These are phyloP conservation scores for Moelleriella libera DNA, from an alignment of 2,329 filamentous ascomycete species.

Conservation along the genomic window DNA sequence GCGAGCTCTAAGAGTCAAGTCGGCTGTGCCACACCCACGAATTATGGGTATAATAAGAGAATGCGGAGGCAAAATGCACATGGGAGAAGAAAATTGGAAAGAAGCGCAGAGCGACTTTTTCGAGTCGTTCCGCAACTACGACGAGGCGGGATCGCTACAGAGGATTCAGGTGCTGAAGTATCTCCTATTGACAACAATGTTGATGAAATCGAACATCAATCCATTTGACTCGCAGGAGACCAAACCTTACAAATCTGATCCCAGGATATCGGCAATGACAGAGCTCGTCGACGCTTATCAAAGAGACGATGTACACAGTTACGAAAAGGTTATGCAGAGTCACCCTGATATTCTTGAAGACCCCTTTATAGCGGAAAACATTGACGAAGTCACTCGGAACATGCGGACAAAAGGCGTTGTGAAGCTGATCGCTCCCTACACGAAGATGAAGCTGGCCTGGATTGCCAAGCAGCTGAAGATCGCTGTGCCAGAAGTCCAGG, in stretches of 20 bases:
- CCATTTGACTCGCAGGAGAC: conserved; percentile 98
- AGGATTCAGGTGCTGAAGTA: conserved; percentile 97
- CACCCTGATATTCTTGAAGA: conserved; percentile 85
- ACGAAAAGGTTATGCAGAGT: conserved; percentile 74
- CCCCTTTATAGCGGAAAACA: conserved; percentile 95
- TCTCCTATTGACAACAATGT: conserved; percentile 88
- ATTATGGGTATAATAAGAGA: conserved; percentile 99
- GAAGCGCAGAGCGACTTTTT: conserved; percentile 96
- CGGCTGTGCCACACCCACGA: conserved; percentile 95
- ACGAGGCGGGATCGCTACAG: conserved; percentile 91
- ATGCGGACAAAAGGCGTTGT: conserved; percentile 94
- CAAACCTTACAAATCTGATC: conserved; percentile 93
- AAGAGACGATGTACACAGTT: conserved; percentile 81
- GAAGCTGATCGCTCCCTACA: conserved; percentile 90
- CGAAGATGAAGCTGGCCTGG: conserved; percentile 75
- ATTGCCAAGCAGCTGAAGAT: conserved; percentile 84
- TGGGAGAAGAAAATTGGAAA: conserved; percentile 99
- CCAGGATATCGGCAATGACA: conserved; percentile 92
- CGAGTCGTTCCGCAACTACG: conserved; percentile 97
- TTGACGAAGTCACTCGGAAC: conserved; percentile 94
- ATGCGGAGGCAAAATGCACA: conserved; percentile 99
- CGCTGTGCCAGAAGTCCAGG: conserved; percentile 71
- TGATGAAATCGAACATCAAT: conserved; percentile 97
- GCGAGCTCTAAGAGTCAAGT: conserved; percentile 78
- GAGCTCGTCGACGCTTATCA: conserved; percentile 95